phyloP scores from a whole-genome alignment of 805 yeast species.

The Candida pseudofarinosa region DNA sequence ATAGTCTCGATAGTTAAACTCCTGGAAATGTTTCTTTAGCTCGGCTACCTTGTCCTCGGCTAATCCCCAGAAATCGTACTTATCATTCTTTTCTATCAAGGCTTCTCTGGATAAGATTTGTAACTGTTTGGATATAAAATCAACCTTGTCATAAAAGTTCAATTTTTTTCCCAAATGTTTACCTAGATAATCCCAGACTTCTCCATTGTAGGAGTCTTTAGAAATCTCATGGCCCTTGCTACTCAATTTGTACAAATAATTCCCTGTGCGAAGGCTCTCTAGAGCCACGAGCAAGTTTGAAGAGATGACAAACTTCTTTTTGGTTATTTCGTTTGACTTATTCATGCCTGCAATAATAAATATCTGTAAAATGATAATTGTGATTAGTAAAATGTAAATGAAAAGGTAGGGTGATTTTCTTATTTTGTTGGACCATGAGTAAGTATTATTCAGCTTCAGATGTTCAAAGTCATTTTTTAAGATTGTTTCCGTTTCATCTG shows the following conservation, averaged over 20 bases:
- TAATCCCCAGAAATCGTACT: slow-evolving; percentile 1
- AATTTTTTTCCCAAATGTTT: slow-evolving; percentile 14
- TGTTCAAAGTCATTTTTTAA: background rate
- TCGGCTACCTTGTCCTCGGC: slow-evolving; percentile 6
- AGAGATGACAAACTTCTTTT: background rate
- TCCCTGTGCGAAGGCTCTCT: background rate
- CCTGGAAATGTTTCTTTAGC: slow-evolving; percentile 8
- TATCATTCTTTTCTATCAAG: background rate
- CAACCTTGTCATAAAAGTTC: slow-evolving; percentile 14
- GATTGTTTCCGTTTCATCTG: slow-evolving; percentile 1
- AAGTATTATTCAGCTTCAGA: background rate
- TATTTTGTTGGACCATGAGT: background rate
- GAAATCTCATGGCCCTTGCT: background rate
- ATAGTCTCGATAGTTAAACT: slow-evolving; percentile 10
- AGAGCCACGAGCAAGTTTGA: background rate
- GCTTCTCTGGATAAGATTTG: slow-evolving; percentile 7
- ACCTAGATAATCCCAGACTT: slow-evolving; percentile 3
- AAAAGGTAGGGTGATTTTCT: background rate
- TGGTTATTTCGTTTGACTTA: background rate
- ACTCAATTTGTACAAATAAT: background rate
- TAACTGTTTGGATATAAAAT: slow-evolving; percentile 17
- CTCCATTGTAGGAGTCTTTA: background rate
- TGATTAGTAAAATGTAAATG: background rate
- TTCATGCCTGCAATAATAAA: background rate
- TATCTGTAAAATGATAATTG: background rate